Evolutionary conservation across 2,329 filamentous ascomycete species (phyloP).

Genomic region (Falciphora oryzae): DNA sequence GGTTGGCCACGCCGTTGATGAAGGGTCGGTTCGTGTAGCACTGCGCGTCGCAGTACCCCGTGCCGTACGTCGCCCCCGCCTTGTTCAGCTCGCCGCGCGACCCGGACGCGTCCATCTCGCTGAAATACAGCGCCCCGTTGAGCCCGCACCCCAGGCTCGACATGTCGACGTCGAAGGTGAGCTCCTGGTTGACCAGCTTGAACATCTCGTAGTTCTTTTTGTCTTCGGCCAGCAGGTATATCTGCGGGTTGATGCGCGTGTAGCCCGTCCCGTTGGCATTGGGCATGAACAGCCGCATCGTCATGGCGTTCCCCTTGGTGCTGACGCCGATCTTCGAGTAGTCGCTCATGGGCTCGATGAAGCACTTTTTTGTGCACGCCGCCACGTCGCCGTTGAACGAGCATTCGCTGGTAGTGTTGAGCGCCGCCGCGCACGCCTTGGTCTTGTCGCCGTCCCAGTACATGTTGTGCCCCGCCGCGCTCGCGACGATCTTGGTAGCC

Average conservation of each 20-base stretch:
- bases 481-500: constrained; percentile 19
- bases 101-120: constrained; percentile 55
- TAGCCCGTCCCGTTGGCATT: constrained; percentile 13
- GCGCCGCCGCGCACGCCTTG: constrained; percentile 16
- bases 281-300: constrained; percentile 19
- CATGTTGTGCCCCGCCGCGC: constrained; percentile 17
- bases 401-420: constrained; percentile 33
- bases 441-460: constrained; percentile 16
- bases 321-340: constrained; percentile 29
- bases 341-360: constrained; percentile 40
- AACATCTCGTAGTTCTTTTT: constrained; percentile 52
- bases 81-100: constrained; percentile 44
- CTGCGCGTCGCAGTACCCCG: constrained; percentile 52
- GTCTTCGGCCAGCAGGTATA: constrained; percentile 49
- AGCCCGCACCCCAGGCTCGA: constrained; percentile 57
- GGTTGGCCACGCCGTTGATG: constrained; percentile 29
- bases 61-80: constrained; percentile 50
- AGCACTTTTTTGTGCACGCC: constrained; percentile 43
- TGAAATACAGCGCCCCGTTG: constrained; percentile 58
- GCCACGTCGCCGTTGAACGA: constrained; percentile 27
- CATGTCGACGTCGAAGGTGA: constrained; percentile 60
- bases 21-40: constrained; percentile 34
- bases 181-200: constrained; percentile 51
- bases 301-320: constrained; percentile 18
- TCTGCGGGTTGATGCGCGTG: constrained; percentile 30